Evolutionary conservation across 2,329 filamentous ascomycete genomes (phyloP).

Genomic region (Alternaria tenuissima): DNA sequence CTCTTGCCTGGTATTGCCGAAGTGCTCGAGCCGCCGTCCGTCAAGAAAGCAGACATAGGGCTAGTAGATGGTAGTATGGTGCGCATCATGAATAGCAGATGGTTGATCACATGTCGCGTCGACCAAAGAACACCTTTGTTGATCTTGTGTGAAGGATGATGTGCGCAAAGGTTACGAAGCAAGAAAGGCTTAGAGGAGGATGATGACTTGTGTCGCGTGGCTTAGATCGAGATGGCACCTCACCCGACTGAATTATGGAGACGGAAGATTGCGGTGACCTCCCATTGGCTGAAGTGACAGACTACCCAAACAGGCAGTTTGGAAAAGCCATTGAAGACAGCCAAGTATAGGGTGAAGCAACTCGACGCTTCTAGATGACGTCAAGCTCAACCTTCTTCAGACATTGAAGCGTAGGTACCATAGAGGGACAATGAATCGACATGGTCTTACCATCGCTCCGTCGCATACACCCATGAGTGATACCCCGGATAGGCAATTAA

Average conservation of each 20-base stretch:
- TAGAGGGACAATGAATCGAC: not conserved
- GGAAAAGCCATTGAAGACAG: not conserved
- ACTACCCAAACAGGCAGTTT: not conserved
- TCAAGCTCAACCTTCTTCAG: not conserved
- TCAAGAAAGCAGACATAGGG: not conserved
- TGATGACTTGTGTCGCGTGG: slow-evolving; percentile 6
- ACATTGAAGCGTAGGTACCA: not conserved
- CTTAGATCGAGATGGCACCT: not conserved
- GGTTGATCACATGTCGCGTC: no score
- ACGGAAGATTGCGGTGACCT: not conserved
- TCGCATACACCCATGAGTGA: not conserved
- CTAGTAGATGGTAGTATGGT: not conserved
- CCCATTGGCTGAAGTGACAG: not conserved
- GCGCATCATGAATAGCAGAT: not conserved
- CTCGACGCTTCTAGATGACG: not conserved
- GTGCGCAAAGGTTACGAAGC: not conserved
- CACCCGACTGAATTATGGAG: not conserved
- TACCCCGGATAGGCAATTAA: not conserved
- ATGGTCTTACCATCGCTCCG: not conserved
- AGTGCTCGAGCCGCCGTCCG: not conserved
- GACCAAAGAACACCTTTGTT: not conserved
- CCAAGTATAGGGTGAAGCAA: not conserved
- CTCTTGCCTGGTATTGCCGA: not conserved
- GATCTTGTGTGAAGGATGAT: not conserved
- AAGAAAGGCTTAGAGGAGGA: not conserved